These are phyloP conservation scores for Phytophthora kernoviae DNA, from an alignment of 352 stramenopile species.

Conservation along the genomic window DNA sequence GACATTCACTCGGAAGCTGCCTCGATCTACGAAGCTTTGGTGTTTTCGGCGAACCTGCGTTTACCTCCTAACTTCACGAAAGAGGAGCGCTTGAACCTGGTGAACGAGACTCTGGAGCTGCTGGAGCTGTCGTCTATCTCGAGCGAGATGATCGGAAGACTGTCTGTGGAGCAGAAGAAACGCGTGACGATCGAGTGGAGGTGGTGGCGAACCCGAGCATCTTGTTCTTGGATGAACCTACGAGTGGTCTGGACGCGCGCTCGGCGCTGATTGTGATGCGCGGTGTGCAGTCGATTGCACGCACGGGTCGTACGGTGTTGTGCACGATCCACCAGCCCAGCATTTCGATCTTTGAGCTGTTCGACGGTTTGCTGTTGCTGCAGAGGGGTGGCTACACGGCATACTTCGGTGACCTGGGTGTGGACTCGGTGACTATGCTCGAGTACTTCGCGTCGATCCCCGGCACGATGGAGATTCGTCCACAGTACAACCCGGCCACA, in stretches of 20 bases:
- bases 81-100: constrained; percentile 44
- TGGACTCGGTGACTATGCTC: constrained; percentile 81
- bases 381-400: constrained; percentile 61
- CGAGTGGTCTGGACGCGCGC: constrained; percentile 84
- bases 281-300: constrained; percentile 82
- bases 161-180: constrained; percentile 92
- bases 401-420: constrained; percentile 89
- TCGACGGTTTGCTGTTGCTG: constrained; percentile 90
- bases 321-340: constrained; percentile 63
- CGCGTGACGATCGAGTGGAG: constrained; percentile 93
- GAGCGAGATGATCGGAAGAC: constrained; percentile 45
- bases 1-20: constrained; percentile 77
- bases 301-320: constrained; percentile 88
- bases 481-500: constrained; percentile 88
- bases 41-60: constrained; percentile 85
- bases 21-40: constrained; percentile 84
- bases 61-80: constrained; percentile 55
- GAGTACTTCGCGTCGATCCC: constrained; percentile 90
- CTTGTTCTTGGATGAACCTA: constrained; percentile 94
- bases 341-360: constrained; percentile 91
- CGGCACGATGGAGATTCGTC: constrained; percentile 61
- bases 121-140: constrained; percentile 48
- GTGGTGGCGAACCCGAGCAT: constrained; percentile 93
- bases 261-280: constrained; percentile 89
- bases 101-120: constrained; percentile 58